These are phyloP conservation scores for Nymphaea thermarum DNA, from an alignment of 164 flowering plant genomes.

Conservation along the genomic window DNA sequence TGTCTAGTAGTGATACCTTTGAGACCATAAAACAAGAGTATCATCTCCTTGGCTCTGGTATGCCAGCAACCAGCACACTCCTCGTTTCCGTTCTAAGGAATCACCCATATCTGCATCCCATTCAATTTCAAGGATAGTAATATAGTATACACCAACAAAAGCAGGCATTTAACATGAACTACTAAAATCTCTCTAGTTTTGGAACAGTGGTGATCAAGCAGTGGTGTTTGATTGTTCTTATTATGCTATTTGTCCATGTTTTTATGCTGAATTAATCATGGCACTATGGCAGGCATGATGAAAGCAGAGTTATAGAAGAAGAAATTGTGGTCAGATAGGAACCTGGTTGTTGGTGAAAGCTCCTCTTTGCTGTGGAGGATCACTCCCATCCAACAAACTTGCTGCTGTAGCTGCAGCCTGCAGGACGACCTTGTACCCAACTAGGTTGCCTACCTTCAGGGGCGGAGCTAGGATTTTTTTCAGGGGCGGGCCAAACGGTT, in stretches of 20 bases:
- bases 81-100: constrained; percentile 68
- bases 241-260: too few species aligned
- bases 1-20: constrained; percentile 29
- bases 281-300: too few species aligned
- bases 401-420: constrained; percentile 80
- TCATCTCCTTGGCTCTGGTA: constrained; percentile 85
- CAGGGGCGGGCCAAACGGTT: too few species aligned
- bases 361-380: constrained; percentile 68
- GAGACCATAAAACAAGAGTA: constrained; percentile 75
- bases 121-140: too few species aligned
- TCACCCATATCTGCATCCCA: constrained; percentile 58
- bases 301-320: too few species aligned
- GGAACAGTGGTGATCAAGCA: too few species aligned
- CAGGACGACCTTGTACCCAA: constrained; percentile 83
- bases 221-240: too few species aligned
- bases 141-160: not conserved
- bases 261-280: too few species aligned
- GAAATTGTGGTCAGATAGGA: not conserved
- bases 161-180: not conserved
- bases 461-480: too few species aligned
- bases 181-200: too few species aligned
- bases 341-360: constrained; percentile 82
- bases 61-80: constrained; percentile 75
- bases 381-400: constrained; percentile 58
- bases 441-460: constrained; percentile 76